Evolutionary conservation across 176 grass and related monocot species (phyloP), one percentile per base, ranked within the genome.

Genomic region (Lolium multiflorum): DNA sequence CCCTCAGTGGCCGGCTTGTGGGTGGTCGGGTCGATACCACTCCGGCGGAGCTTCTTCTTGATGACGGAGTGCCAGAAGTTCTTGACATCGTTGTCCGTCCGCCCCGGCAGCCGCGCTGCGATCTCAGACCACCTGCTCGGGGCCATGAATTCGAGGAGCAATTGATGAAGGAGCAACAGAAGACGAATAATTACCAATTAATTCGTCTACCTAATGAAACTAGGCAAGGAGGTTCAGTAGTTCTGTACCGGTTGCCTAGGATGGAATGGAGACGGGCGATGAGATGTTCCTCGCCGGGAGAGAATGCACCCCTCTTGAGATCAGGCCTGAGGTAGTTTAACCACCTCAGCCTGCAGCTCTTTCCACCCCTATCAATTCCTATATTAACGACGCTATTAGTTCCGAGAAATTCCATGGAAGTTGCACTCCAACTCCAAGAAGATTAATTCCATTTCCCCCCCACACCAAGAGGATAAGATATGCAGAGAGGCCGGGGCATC

Each of bases 41-140:
- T 70, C 74, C 83, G 85, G 0, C 82, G 82, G 49, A 95, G 85
- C 73, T 92, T 95, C 88, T 95, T 92, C 82, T 95, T 95, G 68
- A 95, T 59, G 81, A 82, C 79, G 60, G 93, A 90, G 64, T 98
- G 95, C 96, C 96, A 98, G 60, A 95, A 96, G 79, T 98, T 98
- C 84, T 98, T 98, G 14, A 98, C 88, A 81, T 95, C 96, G 71
- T 98, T 98, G 83, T 98, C 96, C 2, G 96, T 98, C 80, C 93
- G 54, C 14, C 96, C 93, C 7, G 96, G 92, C 63, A 98, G 59
- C 82, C 88, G 90, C 31, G 79, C 85, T 0, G 93, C 90, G 38
- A 95, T 95, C 66, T 92, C 90, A 66, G 93, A 92, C 93, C 93
- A 95, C 78, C 93, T 94, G 66, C 11, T 35, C 31, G 31, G 2